Evolutionary conservation across 2,329 filamentous ascomycete species (phyloP).

Genomic region (Fusarium sp.): DNA sequence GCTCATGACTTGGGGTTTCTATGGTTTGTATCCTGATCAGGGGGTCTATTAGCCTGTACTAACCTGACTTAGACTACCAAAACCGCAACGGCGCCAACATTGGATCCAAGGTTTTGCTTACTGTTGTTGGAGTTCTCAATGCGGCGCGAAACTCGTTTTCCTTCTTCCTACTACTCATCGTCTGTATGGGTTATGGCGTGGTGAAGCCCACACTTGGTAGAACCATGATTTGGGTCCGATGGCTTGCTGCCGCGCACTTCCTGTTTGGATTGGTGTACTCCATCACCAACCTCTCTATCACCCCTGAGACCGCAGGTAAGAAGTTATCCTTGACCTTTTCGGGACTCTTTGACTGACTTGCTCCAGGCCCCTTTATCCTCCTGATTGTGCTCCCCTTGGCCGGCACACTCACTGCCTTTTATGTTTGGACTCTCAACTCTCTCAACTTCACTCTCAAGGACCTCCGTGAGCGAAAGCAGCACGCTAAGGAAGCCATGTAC

Average conservation of each 20-base stretch:
- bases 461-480: conserved; percentile 92
- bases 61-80: conserved; percentile 78
- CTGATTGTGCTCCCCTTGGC: conserved; percentile 94
- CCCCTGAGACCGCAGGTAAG: conserved; percentile 83
- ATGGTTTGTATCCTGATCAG: conserved; percentile 66
- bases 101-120: conserved; percentile 86
- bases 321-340: not conserved
- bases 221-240: conserved; percentile 94
- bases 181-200: conserved; percentile 99
- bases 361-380: conserved; percentile 82
- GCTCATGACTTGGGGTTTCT: conserved; percentile 99
- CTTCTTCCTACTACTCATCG: conserved; percentile 96
- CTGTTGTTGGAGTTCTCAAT: conserved; percentile 92
- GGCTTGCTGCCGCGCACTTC: conserved; percentile 92
- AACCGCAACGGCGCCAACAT: conserved; percentile 89
- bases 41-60: not conserved
- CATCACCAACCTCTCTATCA: conserved; percentile 87
- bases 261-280: conserved; percentile 95
- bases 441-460: conserved; percentile 96
- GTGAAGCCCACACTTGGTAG: conserved; percentile 93
- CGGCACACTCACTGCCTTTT: conserved; percentile 93
- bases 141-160: conserved; percentile 97
- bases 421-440: conserved; percentile 98
- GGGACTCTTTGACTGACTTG: conserved; percentile 33
- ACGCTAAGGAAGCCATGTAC: conserved; percentile 95